Evolutionary conservation across 148 eudicot genomes (phyloP).

Genomic region (Pouteria glomerata): DNA sequence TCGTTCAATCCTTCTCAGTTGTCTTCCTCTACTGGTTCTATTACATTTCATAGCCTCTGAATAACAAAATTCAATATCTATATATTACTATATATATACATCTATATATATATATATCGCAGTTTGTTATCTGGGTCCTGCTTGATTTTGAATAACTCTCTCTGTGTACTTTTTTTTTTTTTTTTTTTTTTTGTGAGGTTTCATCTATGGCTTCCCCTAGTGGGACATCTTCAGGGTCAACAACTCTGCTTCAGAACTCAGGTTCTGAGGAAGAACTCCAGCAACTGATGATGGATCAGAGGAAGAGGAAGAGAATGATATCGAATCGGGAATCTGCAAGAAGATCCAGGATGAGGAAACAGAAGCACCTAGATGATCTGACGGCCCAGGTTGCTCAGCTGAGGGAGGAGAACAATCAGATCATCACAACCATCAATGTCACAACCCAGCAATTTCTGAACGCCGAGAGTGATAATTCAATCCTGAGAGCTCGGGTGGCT

Average conservation of each 20-base stretch:
- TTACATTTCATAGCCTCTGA: slow-evolving; percentile 51
- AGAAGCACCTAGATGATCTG: slow-evolving; percentile 65
- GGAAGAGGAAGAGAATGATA: slow-evolving; percentile 63
- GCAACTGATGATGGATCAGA: slow-evolving; percentile 43
- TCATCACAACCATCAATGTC: slow-evolving; percentile 26
- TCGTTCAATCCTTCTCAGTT: slow-evolving; percentile 93
- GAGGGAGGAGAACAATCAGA: slow-evolving; percentile 37
- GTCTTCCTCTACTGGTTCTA: slow-evolving; percentile 95
- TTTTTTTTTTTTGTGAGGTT: background rate
- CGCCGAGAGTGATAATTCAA: slow-evolving; percentile 50
- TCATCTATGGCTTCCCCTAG: slow-evolving; percentile 53
- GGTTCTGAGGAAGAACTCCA: slow-evolving; percentile 45
- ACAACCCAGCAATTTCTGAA: slow-evolving; percentile 38
- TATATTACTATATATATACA: slow-evolving; percentile 11
- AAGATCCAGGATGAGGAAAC: slow-evolving; percentile 67
- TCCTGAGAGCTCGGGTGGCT: slow-evolving; percentile 59
- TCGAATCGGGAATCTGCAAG: slow-evolving; percentile 86
- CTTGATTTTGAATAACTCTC: slow-evolving; percentile 1
- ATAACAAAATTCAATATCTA: background rate
- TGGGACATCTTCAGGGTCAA: slow-evolving; percentile 40
- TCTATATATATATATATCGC: background rate
- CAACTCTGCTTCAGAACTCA: slow-evolving; percentile 35
- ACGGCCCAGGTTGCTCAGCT: slow-evolving; percentile 36
- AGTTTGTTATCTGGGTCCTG: slow-evolving; percentile 25
- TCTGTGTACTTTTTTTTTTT: background rate